Evolutionary conservation across 768 basidiomycete species (phyloP), one percentile per base, ranked within the genome.

Genomic region (Agrocybe chaxingu): DNA sequence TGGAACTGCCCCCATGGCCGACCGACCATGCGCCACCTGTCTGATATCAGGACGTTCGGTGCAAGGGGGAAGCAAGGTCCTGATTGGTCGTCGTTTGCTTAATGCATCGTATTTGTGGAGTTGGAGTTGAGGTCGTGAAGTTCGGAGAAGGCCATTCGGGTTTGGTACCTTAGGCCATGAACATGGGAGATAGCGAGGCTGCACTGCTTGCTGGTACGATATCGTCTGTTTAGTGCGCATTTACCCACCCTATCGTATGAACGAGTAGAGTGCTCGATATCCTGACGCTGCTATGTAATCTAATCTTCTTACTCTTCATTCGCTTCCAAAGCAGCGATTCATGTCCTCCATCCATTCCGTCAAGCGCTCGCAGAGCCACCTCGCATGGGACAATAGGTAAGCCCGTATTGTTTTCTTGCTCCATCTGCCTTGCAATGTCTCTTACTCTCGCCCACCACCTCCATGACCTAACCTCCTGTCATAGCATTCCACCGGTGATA

Each of bases 1-100:
- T 92, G 89, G 89, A 86, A 89, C 50, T 91, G 89, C 62, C 89
- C 89, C n/a, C 89, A 91, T 62, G 89, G 89, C 7, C 71, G 89
- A 29, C 89, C 89, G 2, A 92, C 89, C 35, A 89, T 88, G 89
- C 82, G 85, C 30, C 87, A 86, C 70, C 70, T 87, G 29, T 73
- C 73, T 42, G 86, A 87, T 62, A 70, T 88, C 47, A 53, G 61
- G 34, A 35, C 45, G 34, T 45, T 55, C 42, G 60, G 53, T 40
- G 52, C 55, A 39, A 53, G 31, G 29, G 41, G 57, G 32, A 58
- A 34, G 43, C 59, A 56, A 8, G 36, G 8, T 36, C 47, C 75
- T 7, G 66, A 74, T 62, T 80, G 77, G 75, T 64, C 63, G 42
- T 56, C 59, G 51, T 52, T 60, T 46, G 47, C n/a, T 24, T 44